Evolutionary conservation across 345 rosid species (phyloP).

Genomic region (Melaleuca alternifolia): DNA sequence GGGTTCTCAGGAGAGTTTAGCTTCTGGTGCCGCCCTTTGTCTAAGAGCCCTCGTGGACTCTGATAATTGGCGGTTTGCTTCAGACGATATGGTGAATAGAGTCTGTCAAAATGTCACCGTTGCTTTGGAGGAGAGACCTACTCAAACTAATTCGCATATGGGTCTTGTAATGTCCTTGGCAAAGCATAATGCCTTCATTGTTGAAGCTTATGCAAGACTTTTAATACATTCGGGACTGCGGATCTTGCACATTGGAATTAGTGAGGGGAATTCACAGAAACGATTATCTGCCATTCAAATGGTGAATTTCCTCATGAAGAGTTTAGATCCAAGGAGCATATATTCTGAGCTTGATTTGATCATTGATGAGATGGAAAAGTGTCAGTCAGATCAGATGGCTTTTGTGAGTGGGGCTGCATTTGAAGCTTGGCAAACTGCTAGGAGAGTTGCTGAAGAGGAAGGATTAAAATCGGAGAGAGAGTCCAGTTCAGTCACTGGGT

Average conservation of each 20-base stretch:
- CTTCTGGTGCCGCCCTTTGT: slow-evolving; percentile 89
- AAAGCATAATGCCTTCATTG: slow-evolving; percentile 69
- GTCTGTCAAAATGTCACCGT: slow-evolving; percentile 82
- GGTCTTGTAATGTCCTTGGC: slow-evolving; percentile 78
- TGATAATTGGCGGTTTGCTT: slow-evolving; percentile 90
- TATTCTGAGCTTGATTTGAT: slow-evolving; percentile 66
- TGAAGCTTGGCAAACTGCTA: slow-evolving; percentile 81
- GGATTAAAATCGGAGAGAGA: slow-evolving; percentile 52
- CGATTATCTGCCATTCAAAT: slow-evolving; percentile 76
- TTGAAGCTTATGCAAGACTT: slow-evolving; percentile 89
- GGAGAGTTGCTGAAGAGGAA: slow-evolving; percentile 41
- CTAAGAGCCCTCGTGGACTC: slow-evolving; percentile 78
- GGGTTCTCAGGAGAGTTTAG: slow-evolving; percentile 66
- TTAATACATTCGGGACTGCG: slow-evolving; percentile 65
- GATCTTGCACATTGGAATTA: slow-evolving; percentile 38
- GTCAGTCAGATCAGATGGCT: slow-evolving; percentile 76
- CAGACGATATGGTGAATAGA: slow-evolving; percentile 79
- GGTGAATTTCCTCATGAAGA: slow-evolving; percentile 82
- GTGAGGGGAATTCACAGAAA: slow-evolving; percentile 70
- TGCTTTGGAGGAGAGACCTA: slow-evolving; percentile 59
- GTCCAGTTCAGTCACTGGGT: slow-evolving; percentile 30
- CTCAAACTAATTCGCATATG: slow-evolving; percentile 64
- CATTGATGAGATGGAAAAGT: slow-evolving; percentile 68
- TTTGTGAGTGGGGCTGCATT: slow-evolving; percentile 81
- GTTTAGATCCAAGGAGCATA: slow-evolving; percentile 65